Conservation (phyloP, 257 asterid species). For the Nyctanthes arbortristis region DNA sequence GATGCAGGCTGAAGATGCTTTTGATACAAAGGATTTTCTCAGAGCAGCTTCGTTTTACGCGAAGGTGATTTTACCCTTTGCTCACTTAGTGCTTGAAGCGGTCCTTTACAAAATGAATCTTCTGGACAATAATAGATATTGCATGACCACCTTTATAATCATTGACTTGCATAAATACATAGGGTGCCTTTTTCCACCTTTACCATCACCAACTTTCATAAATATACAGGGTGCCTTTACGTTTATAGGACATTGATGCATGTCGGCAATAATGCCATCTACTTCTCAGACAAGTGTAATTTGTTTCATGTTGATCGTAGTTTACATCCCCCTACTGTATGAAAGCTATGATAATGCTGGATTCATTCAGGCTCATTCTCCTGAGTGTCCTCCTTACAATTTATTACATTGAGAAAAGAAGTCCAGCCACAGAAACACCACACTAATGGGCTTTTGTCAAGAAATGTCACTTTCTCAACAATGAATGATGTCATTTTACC, state of each 20-base stretch:
- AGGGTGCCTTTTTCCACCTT: no score
- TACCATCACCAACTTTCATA: not conserved
- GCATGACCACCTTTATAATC: conserved; percentile 8
- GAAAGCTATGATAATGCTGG: conserved; percentile 1
- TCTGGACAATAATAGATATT: conserved; percentile 2
- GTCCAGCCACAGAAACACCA: not conserved
- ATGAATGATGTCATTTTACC: not conserved
- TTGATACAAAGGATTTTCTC: conserved; percentile 78
- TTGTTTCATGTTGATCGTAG: conserved; percentile 12
- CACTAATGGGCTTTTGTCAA: no score
- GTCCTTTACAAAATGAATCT: not conserved
- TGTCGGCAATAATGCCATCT: not conserved
- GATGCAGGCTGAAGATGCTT: conserved; percentile 94
- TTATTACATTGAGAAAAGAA: not conserved
- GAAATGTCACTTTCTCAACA: not conserved
- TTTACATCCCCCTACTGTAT: conserved; percentile 6
- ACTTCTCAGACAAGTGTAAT: not conserved
- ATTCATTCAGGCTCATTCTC: conserved; percentile 5
- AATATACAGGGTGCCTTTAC: not conserved
- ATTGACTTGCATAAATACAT: no score
- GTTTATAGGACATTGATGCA: not conserved
- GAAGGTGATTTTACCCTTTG: conserved; percentile 52
- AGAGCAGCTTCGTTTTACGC: conserved; percentile 97
- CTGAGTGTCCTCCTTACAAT: not conserved
- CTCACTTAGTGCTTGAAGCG: conserved; percentile 8